These are phyloP conservation scores for Blakeslea trispora DNA, from an alignment of 371 early-diverging fungal genomes.

Conservation along the genomic window DNA sequence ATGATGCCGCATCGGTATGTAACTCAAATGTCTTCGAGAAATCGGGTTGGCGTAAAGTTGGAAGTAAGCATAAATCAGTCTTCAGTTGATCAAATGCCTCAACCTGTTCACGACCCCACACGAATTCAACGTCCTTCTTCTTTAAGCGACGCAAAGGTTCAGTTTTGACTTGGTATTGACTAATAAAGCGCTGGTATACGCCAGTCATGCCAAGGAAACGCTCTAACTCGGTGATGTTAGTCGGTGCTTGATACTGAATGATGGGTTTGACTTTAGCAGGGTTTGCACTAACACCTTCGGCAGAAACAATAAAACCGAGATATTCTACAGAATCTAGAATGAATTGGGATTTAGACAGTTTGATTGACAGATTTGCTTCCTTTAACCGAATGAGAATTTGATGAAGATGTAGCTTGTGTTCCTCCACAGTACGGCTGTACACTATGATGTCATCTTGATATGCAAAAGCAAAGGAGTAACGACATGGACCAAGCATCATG, in stretches of 20 bases:
- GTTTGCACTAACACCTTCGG: background rate
- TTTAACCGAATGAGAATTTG: background rate
- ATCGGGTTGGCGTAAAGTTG: background rate
- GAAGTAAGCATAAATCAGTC: background rate
- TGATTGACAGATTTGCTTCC: constrained; percentile 2
- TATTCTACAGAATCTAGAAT: background rate
- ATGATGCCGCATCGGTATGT: constrained; percentile 1
- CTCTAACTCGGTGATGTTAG: background rate
- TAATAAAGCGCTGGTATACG: background rate
- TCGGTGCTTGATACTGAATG: background rate
- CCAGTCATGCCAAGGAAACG: background rate
- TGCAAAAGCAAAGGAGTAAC: background rate
- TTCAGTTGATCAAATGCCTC: background rate
- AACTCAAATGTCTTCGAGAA: background rate
- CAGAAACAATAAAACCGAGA: background rate
- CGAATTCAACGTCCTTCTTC: constrained; percentile 4
- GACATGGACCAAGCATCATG: constrained; percentile 1
- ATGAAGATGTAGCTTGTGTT: constrained; percentile 8
- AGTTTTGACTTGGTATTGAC: background rate
- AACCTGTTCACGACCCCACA: constrained; percentile 1
- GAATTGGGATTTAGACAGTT: constrained; percentile 1
- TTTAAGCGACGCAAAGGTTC: background rate
- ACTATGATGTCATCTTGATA: constrained; percentile 17
- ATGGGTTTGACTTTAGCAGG: constrained; percentile 1
- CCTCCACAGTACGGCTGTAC: background rate